Base-by-base conservation (phyloP, 2,329 filamentous ascomycete genomes). In the Aspergillus carbonarius region DNA sequence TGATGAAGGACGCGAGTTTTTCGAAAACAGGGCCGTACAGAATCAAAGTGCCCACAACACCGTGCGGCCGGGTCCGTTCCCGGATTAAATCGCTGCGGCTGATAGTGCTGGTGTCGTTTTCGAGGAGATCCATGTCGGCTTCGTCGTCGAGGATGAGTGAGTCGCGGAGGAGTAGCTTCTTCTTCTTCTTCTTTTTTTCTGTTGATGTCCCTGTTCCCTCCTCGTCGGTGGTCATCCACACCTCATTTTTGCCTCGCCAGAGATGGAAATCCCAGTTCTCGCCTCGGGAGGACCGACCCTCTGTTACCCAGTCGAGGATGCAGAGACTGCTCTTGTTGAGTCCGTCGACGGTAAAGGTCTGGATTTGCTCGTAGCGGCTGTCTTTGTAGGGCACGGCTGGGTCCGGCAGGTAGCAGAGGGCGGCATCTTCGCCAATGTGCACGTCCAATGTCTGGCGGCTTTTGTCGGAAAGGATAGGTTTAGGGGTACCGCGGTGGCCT, bases 301-400 rank as follows among this genome's bases (percentile, higher is more conserved):
- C 90, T 2, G 88, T 96, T 6, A 98, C 92, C 95, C 95, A 99
- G 74, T 99, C 95, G 47, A 96, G 79, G 2, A 96, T 82, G 70
- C 92, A 96, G 13, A 98, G 77, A 40, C 88, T 66, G 81, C 85
- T 76, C 54, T 70, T 74, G 57, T 68, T 74, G 25, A 20, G 23
- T 2, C 51, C 51, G 51, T 79, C 79, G 52, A 88, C 75, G 35
- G 83, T 83, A 74, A 97, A 97, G 18, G 86, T 83, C 74, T 98
- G 95, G 15, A 80, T 83, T 76, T 98, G 95, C 66, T 89, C 85
- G 75, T 96, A 98, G 44, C 89, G 85, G 69, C 91, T 96, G 62
- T 85, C 84, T 60, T 86, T 87, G 72, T 96, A 98, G 0, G 95
- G 95, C 72, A 97, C 93, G 3, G 96, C 90, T 0, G 95, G 95